Conservation (phyloP, 1,284 basidiomycete genomes). For the Boletus albobrunnescens region DNA sequence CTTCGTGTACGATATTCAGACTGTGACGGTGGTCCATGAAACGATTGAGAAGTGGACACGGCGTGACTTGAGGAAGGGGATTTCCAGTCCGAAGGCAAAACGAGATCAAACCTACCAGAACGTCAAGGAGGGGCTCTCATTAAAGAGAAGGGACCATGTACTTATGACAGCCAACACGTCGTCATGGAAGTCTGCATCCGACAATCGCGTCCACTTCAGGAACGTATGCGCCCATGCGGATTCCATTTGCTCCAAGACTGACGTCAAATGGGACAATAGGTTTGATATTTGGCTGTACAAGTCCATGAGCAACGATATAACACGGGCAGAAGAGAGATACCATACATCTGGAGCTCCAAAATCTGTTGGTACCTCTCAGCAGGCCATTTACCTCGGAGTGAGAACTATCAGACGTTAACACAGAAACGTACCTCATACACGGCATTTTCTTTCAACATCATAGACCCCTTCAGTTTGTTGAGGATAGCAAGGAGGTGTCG, state of each 20-base stretch:
- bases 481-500: constrained; percentile 60
- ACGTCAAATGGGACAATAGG: constrained; percentile 61
- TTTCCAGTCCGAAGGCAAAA: constrained; percentile 70
- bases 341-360: constrained; percentile 60
- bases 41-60: constrained; percentile 75
- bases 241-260: constrained; percentile 61
- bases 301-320: not conserved
- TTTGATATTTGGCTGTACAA: constrained; percentile 48
- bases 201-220: constrained; percentile 68
- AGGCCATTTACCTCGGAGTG: constrained; percentile 67
- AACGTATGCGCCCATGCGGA: constrained; percentile 76
- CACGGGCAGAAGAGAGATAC: constrained; percentile 12
- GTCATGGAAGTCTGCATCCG: constrained; percentile 80
- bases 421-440: constrained; percentile 57
- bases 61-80: constrained; percentile 83
- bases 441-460: constrained; percentile 56
- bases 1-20: constrained; percentile 59
- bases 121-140: not conserved
- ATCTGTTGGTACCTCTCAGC: constrained; percentile 62
- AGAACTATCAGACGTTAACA: constrained; percentile 44
- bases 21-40: constrained; percentile 64
- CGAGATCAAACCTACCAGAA: constrained; percentile 57
- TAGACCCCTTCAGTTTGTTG: constrained; percentile 58
- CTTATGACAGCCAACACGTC: constrained; percentile 79
- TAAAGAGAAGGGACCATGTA: constrained; percentile 32